Base-by-base conservation (phyloP, 306 rosid species). In the Betula pendula region DNA sequence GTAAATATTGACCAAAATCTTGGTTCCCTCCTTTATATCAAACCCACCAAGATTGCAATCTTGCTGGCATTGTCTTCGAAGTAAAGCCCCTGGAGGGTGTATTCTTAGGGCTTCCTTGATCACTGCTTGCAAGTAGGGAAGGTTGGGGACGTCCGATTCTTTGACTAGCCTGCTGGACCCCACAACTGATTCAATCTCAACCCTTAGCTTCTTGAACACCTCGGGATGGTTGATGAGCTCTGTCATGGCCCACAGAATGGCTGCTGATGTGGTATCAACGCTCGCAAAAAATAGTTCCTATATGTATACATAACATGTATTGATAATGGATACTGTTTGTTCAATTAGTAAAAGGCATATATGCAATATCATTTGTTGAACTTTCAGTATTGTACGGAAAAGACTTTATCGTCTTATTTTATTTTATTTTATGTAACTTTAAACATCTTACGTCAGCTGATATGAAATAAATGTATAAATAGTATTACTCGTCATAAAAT, bases 201-300 rank as follows among this genome's bases (percentile, higher is more conserved):
- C 81, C 75, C 65, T 84, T 14, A 87, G 24, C 20, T 77, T 84
- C 0, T 48, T 53, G 3, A 68, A 53, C 12, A 80, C 74, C 38
- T 24, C 0, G 13, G 79, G 90, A 52, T 84, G 81, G 77, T 80
- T 87, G 40, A 82, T 58, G 38, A 87, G 82, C 66, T 84, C 88
- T 19, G 83, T 86, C 86, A 87, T 87, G 19, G 73, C 70, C 90
- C 90, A 87, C 58, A 84, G 81, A 38, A 68, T 51, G 33, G 80
- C 80, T 44, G 76, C 83, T 4, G 90, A 79, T 17, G 88, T 70
- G 0, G 90, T 87, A 51, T 87, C 88, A 20, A 84, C 80, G 55
- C 90, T 88, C 8, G 88, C 90, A 0, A 87, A 74, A 2, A 87
- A 80, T n/a, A 87, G 77, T 48, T 87, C 90, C 90, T 87, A 69